A percentile compares a stretch with the other conserved stretches of the same genome.
Evolutionary conservation across 495 filamentous ascomycete genomes (phyloP).

Genomic region (Amphirosellinia nigrospora): DNA sequence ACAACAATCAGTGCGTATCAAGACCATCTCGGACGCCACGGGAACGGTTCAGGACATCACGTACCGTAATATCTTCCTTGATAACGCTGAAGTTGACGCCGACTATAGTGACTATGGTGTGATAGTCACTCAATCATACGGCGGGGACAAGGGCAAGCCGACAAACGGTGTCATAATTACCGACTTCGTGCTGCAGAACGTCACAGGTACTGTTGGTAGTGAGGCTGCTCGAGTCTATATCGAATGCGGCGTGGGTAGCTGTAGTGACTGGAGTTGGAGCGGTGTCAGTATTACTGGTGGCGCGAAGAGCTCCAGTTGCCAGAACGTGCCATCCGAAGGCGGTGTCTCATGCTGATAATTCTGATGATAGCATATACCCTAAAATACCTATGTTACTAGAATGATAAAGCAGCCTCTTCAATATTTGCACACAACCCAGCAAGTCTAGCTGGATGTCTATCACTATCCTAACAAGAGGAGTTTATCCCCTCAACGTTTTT

Average conservation of each 20-base stretch:
- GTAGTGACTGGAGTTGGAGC: conserved; percentile 56
- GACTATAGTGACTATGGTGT: conserved; percentile 46
- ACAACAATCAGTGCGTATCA: conserved; percentile 63
- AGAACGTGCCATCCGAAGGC: conserved; percentile 47
- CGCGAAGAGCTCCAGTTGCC: conserved; percentile 45
- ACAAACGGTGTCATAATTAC: conserved; percentile 63
- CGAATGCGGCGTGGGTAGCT: conserved; percentile 54
- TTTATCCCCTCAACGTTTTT: neutral
- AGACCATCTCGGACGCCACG: conserved; percentile 60
- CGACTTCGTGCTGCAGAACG: conserved; percentile 52
- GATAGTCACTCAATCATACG: conserved; percentile 67
- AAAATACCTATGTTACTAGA: too few species aligned
- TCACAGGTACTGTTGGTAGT: conserved; percentile 36
- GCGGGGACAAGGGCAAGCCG: conserved; percentile 49
- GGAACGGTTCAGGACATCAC: conserved; percentile 60
- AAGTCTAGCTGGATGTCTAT: neutral
- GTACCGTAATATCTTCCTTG: conserved; percentile 60
- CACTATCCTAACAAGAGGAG: neutral
- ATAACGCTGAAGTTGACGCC: conserved; percentile 35
- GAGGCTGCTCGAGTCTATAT: conserved; percentile 57
- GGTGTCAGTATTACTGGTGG: conserved; percentile 54
- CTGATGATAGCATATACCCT: neutral
- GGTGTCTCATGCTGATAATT: conserved; percentile 42
- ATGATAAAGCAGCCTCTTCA: neutral
- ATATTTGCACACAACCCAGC: too few species aligned